Percentiles rank a stretch among this genome's conserved stretches.
Conservation (phyloP, 2,329 filamentous ascomycete genomes). For the Blumeria hordei region DNA sequence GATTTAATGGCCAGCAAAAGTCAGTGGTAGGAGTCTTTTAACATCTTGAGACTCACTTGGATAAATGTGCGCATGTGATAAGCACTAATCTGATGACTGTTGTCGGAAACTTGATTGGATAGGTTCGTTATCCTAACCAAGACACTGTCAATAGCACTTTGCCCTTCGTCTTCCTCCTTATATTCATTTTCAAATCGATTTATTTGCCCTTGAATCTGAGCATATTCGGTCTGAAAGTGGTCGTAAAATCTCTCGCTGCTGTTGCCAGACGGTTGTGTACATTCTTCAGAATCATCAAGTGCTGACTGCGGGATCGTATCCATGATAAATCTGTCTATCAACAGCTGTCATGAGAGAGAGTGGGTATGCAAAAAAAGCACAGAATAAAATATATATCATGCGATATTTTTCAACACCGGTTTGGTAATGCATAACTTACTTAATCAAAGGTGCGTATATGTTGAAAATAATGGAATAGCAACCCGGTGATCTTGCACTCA, state of each 20-base stretch:
- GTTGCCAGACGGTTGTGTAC: neutral
- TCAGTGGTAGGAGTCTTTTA: constrained; percentile 15
- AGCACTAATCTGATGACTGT: constrained; percentile 55
- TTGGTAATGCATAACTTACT: too few species aligned
- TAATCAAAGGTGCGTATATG: too few species aligned
- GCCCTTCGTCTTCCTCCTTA: constrained; percentile 45
- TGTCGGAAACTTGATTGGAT: constrained; percentile 66
- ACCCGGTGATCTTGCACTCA: too few species aligned
- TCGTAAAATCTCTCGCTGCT: constrained; percentile 62
- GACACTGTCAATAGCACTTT: constrained; percentile 59
- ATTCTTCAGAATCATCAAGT: neutral
- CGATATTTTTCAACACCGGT: too few species aligned
- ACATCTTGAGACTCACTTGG: constrained; percentile 26
- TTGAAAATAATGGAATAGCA: too few species aligned
- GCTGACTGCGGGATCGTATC: too few species aligned
- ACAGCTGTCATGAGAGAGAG: too few species aligned
- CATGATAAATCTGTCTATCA: too few species aligned
- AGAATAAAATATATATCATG: too few species aligned
- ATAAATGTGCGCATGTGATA: constrained; percentile 78
- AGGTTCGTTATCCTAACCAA: constrained; percentile 57
- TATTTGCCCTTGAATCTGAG: constrained; percentile 59
- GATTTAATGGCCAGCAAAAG: constrained; percentile 40
- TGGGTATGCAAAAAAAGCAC: too few species aligned
- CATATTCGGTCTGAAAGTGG: constrained; percentile 47
- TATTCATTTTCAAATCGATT: constrained; percentile 37